Base-by-base conservation (phyloP, 75 land plant species). In the Selaginella tamariscina region DNA sequence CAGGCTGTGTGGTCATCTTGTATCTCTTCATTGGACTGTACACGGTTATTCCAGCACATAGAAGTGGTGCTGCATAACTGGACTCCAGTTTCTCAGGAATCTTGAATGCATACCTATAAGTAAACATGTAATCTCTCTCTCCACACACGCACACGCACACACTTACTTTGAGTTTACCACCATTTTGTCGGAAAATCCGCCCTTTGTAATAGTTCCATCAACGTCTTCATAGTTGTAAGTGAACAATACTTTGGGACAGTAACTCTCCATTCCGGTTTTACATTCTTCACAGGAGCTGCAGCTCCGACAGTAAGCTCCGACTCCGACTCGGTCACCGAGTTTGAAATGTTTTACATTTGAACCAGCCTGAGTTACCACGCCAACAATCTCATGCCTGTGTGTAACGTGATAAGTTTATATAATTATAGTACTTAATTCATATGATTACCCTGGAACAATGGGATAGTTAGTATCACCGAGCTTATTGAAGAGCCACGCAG, bases 391-490 rank as follows among this genome's bases (percentile, higher is more conserved):
- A 54, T 88, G 90, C 66, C 93, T 88, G 70, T 39, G 49, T 5
- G 15, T 39, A 39, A 39, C 11, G 49, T 39, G 11, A 39, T 5
- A 15, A 39, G 15, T 5, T 15, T 39, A 39, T 5, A 39, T 39
- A 39, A 39, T 39, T 39, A 15, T 5, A 39, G 49, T 5, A 39
- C 49, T 5, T 5, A 39, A 32, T 21, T n/a, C 57, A 1, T 15
- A 18, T 26, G 44, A 79, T 44, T 77, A 91, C 97, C 97, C 97
- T 28, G 89, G 97, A 44, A 92, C 97, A 30, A 92, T 60, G 21
- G 97, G 97, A 65, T 88, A 92, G 56, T 69, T 82, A 2, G 86
- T 69, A 59, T 85, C 75, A 2, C 78, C 79, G 32, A 56, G 30
- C 32, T 71, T 68, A 44, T 88, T 88, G 57, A 79, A 72, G 21